These are phyloP conservation scores for Lactifluus hygrophoroides DNA, from an alignment of 768 basidiomycete genomes.

Conservation along the genomic window DNA sequence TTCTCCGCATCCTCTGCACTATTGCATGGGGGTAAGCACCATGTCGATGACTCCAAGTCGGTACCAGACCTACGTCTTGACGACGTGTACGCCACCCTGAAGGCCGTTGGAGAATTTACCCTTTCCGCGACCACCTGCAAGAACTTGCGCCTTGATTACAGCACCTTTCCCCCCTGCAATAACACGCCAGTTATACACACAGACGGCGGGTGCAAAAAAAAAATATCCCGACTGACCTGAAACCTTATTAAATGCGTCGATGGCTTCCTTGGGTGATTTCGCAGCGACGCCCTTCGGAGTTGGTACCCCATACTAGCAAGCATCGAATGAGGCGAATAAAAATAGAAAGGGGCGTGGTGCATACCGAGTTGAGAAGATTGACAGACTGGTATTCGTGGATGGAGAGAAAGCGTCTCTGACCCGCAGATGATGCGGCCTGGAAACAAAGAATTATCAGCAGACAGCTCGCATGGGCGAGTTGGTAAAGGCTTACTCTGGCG, in stretches of 20 bases:
- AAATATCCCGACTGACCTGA: slow-evolving; percentile 37
- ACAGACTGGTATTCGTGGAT: slow-evolving; percentile 99
- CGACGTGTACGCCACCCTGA: slow-evolving; percentile 94
- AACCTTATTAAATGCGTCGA: slow-evolving; percentile 80
- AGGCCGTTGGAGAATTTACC: slow-evolving; percentile 94
- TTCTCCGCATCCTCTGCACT: slow-evolving; percentile 78
- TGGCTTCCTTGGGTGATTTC: slow-evolving; percentile 83
- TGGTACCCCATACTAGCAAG: slow-evolving; percentile 84
- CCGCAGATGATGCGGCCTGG: slow-evolving; percentile 61
- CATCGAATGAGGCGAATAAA: not conserved
- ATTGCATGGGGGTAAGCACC: slow-evolving; percentile 32
- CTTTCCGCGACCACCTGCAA: slow-evolving; percentile 97
- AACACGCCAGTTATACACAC: not conserved
- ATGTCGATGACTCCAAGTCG: not conserved
- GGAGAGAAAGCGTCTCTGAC: slow-evolving; percentile 86
- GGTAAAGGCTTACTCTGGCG: slow-evolving; percentile 44
- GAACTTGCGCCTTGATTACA: slow-evolving; percentile 98
- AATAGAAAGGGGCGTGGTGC: slow-evolving; percentile 20
- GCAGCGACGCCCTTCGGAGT: slow-evolving; percentile 90
- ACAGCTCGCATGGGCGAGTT: slow-evolving; percentile 1
- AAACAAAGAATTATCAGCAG: slow-evolving; percentile 11
- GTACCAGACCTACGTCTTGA: slow-evolving; percentile 54
- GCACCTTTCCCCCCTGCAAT: slow-evolving; percentile 59
- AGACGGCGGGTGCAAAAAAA: not conserved
- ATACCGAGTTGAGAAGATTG: slow-evolving; percentile 84